Conservation (phyloP, 192 early-diverging fungal genomes). For the Gigaspora rosea region DNA sequence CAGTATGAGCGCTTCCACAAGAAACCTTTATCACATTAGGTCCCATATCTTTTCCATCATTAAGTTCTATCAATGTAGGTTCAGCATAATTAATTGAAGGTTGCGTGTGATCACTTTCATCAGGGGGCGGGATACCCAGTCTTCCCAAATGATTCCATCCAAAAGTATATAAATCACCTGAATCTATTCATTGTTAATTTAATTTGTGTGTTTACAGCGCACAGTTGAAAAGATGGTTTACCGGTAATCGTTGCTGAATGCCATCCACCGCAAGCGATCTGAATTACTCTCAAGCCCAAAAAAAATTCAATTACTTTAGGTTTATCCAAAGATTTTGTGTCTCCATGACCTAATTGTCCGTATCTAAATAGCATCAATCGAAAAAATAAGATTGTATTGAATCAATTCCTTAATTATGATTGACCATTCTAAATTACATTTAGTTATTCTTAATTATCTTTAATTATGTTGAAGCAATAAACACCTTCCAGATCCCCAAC, state of each 20-base stretch:
- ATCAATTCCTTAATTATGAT: too few relatives aligned
- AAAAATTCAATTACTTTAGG: slow-evolving; percentile 42
- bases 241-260: slow-evolving; percentile 24
- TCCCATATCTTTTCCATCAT: neutral
- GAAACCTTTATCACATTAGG: slow-evolving; percentile 36
- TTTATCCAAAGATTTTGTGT: slow-evolving; percentile 26
- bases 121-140: slow-evolving; percentile 29
- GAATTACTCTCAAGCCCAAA: slow-evolving; percentile 37
- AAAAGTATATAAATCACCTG: slow-evolving; percentile 45
- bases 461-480: too few relatives aligned
- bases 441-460: too few relatives aligned
- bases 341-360: slow-evolving; percentile 47
- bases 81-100: slow-evolving; percentile 31
- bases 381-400: neutral
- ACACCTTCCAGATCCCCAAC: slow-evolving; percentile 42
- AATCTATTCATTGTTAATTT: slow-evolving; percentile 24
- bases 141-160: slow-evolving; percentile 44
- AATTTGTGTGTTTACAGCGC: neutral
- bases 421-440: too few relatives aligned
- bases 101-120: neutral
- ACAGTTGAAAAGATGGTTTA: slow-evolving; percentile 1
- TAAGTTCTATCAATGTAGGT: slow-evolving; percentile 42
- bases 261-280: slow-evolving; percentile 41
- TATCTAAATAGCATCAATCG: slow-evolving; percentile 11
- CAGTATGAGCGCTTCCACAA: slow-evolving; percentile 41